phyloP scores from a whole-genome alignment of 2,329 filamentous ascomycete genomes.

The Xylariaceae sp. region DNA sequence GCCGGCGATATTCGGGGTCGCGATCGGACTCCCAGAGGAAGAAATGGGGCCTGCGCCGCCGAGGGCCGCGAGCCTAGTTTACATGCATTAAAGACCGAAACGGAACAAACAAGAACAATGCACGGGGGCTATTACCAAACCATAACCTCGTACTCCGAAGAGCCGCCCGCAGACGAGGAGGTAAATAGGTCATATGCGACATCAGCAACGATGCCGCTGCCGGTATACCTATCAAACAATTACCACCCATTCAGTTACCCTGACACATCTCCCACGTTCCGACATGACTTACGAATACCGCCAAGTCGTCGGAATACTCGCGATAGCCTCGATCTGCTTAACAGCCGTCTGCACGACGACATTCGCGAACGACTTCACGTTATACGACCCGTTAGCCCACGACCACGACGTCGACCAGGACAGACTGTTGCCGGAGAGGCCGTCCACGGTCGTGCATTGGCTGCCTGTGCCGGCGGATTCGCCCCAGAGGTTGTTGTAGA shows the following conservation, averaged over 20 bases:
- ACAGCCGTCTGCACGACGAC: slow-evolving; percentile 34
- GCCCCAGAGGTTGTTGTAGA: slow-evolving; percentile 53
- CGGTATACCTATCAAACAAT: slow-evolving; percentile 39
- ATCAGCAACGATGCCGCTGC: slow-evolving; percentile 45
- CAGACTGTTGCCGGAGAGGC: slow-evolving; percentile 32
- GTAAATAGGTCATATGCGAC: slow-evolving; percentile 59
- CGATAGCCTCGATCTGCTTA: slow-evolving; percentile 34
- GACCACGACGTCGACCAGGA: slow-evolving; percentile 42
- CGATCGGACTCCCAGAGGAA: slow-evolving; percentile 45
- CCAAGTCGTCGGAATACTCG: slow-evolving; percentile 36
- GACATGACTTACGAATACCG: slow-evolving; percentile 31
- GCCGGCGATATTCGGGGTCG: slow-evolving; percentile 47
- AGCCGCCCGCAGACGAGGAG: slow-evolving; percentile 38
- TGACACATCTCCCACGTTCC: too few species aligned
- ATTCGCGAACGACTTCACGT: slow-evolving; percentile 46
- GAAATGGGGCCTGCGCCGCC: slow-evolving; percentile 33
- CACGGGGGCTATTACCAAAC: too few species aligned
- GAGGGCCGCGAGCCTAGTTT: slow-evolving; percentile 23
- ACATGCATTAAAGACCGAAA: not conserved
- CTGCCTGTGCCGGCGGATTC: slow-evolving; percentile 34
- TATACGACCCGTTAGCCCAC: slow-evolving; percentile 37
- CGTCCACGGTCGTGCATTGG: slow-evolving; percentile 41
- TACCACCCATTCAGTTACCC: not conserved
- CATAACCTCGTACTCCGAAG: slow-evolving; percentile 54
- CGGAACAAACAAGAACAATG: too few species aligned